Evolutionary conservation across 208 protist genomes (phyloP).

Genomic region (Crithidia fasciculata): DNA sequence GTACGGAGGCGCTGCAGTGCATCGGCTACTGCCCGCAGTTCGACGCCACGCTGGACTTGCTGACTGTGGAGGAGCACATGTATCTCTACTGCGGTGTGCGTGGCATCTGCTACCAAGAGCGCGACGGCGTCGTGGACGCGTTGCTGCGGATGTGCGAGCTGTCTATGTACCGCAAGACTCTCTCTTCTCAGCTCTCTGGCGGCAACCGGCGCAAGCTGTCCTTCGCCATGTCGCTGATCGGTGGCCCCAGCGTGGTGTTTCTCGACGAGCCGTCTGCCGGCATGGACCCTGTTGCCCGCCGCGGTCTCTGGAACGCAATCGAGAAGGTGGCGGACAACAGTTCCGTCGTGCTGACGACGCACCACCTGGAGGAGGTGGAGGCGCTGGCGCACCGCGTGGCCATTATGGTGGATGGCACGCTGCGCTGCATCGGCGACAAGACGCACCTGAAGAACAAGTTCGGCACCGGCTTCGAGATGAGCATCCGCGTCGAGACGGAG

Average conservation of each 20-base stretch:
- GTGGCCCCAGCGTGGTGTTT: conserved; percentile 54
- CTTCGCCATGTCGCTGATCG: conserved; percentile 65
- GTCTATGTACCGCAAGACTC: conserved; percentile 30
- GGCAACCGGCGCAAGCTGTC: conserved; percentile 80
- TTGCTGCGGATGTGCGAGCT: conserved; percentile 43
- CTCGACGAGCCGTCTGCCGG: conserved; percentile 75
- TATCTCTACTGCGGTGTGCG: conserved; percentile 40
- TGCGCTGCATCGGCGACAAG: conserved; percentile 83
- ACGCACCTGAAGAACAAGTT: conserved; percentile 81
- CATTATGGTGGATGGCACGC: conserved; percentile 83
- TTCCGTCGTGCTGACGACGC: conserved; percentile 90
- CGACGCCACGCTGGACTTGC: conserved; percentile 91
- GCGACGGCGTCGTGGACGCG: conserved; percentile 31
- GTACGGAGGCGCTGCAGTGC: conserved; percentile 49
- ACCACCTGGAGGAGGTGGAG: conserved; percentile 94
- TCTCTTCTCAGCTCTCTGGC: conserved; percentile 40
- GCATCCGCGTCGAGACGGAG: conserved; percentile 29
- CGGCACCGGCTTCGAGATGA: conserved; percentile 71
- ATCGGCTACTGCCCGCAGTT: conserved; percentile 97
- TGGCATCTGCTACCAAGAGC: conserved; percentile 35
- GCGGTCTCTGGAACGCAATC: conserved; percentile 73
- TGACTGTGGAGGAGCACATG: conserved; percentile 95
- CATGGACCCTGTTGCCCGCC: conserved; percentile 67
- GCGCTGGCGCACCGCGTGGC: conserved; percentile 74
- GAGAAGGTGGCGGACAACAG: conserved; percentile 61